Evolutionary conservation across 805 yeast species (phyloP).

Genomic region (Wickerhamomyces tratensis): DNA sequence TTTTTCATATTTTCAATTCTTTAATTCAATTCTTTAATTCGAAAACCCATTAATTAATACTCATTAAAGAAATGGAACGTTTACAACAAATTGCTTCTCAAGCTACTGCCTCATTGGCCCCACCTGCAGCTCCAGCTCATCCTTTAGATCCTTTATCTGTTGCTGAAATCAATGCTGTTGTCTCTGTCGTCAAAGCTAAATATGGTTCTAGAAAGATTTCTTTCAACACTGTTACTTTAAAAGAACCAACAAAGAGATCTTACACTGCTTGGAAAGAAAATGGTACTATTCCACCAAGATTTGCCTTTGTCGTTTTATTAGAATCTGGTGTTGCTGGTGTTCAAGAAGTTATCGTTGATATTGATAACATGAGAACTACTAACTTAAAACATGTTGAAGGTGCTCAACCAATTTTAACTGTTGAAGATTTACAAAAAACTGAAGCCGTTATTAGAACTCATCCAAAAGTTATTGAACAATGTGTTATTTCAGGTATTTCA

Average conservation of each 20-base stretch:
- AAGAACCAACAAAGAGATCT: slow-evolving; percentile 60
- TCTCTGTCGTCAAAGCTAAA: slow-evolving; percentile 39
- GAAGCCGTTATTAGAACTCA: slow-evolving; percentile 62
- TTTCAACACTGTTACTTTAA: slow-evolving; percentile 62
- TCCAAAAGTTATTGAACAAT: slow-evolving; percentile 64
- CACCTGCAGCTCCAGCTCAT: slow-evolving; percentile 50
- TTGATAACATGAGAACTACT: slow-evolving; percentile 36
- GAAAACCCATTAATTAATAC: neutral
- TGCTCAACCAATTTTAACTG: slow-evolving; percentile 68
- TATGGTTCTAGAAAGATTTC: slow-evolving; percentile 35
- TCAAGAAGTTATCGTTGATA: slow-evolving; percentile 62
- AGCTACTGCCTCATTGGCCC: slow-evolving; percentile 42
- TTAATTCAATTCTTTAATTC: no score
- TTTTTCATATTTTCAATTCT: no score
- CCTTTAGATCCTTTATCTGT: slow-evolving; percentile 66
- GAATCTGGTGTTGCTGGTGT: slow-evolving; percentile 52
- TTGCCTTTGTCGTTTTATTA: slow-evolving; percentile 56
- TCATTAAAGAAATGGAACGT: slow-evolving; percentile 40
- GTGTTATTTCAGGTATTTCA: slow-evolving; percentile 61
- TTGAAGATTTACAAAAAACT: slow-evolving; percentile 52
- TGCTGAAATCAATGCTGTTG: slow-evolving; percentile 49
- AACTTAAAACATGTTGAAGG: slow-evolving; percentile 42
- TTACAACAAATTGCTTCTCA: slow-evolving; percentile 54
- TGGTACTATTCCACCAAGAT: slow-evolving; percentile 58
- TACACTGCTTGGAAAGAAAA: slow-evolving; percentile 58